phyloP scores from a whole-genome alignment of 1,284 basidiomycete species.

The Ceratobasidium sp. region DNA sequence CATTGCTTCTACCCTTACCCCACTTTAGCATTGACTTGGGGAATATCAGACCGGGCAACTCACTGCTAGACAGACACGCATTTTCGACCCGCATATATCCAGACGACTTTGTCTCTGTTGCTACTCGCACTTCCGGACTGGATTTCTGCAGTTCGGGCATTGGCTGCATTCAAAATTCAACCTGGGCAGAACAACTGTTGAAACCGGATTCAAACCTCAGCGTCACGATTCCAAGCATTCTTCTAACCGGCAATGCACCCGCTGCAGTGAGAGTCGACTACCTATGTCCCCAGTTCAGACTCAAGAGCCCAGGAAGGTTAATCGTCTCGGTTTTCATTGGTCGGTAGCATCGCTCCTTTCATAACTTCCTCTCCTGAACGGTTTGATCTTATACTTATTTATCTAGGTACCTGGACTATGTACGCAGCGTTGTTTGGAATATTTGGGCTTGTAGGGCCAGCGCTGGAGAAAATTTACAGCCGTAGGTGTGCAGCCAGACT shows the following conservation, averaged over 20 bases:
- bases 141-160: not conserved
- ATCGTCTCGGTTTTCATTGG: constrained; percentile 26
- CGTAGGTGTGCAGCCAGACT: not conserved
- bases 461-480: constrained; percentile 9
- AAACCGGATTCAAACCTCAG: not conserved
- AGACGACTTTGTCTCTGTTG: not conserved
- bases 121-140: not conserved
- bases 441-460: constrained; percentile 12
- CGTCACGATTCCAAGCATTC: constrained; percentile 1
- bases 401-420: constrained; percentile 27
- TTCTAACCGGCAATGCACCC: constrained; percentile 8
- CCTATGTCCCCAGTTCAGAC: constrained; percentile 6
- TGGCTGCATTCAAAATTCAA: not conserved
- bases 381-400: too few relatives aligned
- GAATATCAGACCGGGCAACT: constrained; percentile 15
- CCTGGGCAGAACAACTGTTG: constrained; percentile 1
- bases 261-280: constrained; percentile 24
- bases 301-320: constrained; percentile 16
- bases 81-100: constrained; percentile 3
- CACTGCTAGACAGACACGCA: not conserved
- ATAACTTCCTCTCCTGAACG: too few relatives aligned
- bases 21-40: constrained; percentile 21
- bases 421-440: constrained; percentile 13
- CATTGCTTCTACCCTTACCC: not conserved
- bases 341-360: not conserved